Evolutionary conservation across 1,139 yeast species (phyloP).

Genomic region (Protomyces macrosporus): DNA sequence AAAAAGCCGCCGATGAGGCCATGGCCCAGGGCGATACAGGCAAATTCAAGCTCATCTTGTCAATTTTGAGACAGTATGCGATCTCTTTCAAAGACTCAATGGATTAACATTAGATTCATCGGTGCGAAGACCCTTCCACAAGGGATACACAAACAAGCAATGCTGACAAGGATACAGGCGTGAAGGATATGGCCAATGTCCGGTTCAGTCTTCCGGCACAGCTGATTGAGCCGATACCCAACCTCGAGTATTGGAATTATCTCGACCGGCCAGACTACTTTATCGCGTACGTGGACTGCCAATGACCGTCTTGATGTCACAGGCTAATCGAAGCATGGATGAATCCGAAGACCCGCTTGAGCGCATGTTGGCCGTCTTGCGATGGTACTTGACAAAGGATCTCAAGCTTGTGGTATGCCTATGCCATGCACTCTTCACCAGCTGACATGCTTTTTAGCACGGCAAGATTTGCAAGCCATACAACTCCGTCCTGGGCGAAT

Average conservation of each 20-base stretch:
- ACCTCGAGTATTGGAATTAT: slow-evolving; percentile 29
- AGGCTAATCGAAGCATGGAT: slow-evolving; percentile 6
- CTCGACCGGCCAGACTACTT: slow-evolving; percentile 29
- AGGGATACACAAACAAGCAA: neutral
- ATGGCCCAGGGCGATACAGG: slow-evolving; percentile 9
- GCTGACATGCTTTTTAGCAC: slow-evolving; percentile 62
- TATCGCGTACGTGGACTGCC: neutral
- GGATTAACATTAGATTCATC: slow-evolving; percentile 2
- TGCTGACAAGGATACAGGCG: slow-evolving; percentile 1
- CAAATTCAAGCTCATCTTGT: slow-evolving; percentile 21
- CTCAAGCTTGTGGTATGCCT: slow-evolving; percentile 23
- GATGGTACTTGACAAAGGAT: slow-evolving; percentile 64
- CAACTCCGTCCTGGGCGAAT: slow-evolving; percentile 76
- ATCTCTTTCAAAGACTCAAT: no score
- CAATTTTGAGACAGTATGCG: slow-evolving; percentile 21
- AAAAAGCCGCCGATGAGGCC: neutral
- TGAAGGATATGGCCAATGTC: slow-evolving; percentile 27
- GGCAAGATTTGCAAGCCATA: slow-evolving; percentile 80
- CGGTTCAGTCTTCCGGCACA: slow-evolving; percentile 29
- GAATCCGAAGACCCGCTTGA: slow-evolving; percentile 26
- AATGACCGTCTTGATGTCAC: neutral
- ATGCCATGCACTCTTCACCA: slow-evolving; percentile 60
- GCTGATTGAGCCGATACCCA: slow-evolving; percentile 28
- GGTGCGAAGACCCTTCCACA: neutral
- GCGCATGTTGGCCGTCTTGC: slow-evolving; percentile 63